Conservation (phyloP, 176 grass and related monocot species). For the Musa itinerans region DNA sequence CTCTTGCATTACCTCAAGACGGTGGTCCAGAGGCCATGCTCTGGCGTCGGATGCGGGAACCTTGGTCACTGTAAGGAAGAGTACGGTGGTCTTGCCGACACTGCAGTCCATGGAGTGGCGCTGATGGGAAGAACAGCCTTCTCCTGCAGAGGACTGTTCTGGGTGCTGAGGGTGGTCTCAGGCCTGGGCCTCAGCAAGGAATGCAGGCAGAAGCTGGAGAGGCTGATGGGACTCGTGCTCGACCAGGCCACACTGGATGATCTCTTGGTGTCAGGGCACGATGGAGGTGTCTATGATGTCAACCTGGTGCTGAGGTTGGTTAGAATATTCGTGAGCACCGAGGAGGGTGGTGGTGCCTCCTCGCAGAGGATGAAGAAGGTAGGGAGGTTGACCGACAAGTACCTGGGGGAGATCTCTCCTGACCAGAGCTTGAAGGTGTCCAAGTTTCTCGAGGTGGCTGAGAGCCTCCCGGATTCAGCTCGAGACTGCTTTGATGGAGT, state of each 20-base stretch:
- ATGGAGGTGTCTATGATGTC: constrained; percentile 61
- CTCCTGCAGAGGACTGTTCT: constrained; percentile 81
- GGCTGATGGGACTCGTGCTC: constrained; percentile 60
- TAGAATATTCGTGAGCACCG: constrained; percentile 56
- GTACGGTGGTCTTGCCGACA: constrained; percentile 62
- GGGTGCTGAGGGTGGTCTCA: constrained; percentile 52
- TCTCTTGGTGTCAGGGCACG: constrained; percentile 61
- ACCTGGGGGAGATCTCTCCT: constrained; percentile 88
- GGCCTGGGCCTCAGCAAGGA: constrained; percentile 59
- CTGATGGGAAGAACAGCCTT: constrained; percentile 49
- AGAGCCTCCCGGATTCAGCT: constrained; percentile 75
- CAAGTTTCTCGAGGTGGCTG: constrained; percentile 71
- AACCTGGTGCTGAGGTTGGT: constrained; percentile 68
- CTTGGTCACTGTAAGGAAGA: not conserved
- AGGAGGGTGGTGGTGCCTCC: constrained; percentile 33
- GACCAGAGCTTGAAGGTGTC: constrained; percentile 63
- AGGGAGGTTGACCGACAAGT: constrained; percentile 75
- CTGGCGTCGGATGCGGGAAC: not conserved
- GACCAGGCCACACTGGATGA: constrained; percentile 91
- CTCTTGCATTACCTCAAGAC: constrained; percentile 72
- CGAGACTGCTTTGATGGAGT: constrained; percentile 90
- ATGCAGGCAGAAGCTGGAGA: constrained; percentile 70
- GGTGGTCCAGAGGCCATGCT: constrained; percentile 20
- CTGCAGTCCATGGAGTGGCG: constrained; percentile 75
- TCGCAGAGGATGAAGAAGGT: constrained; percentile 65